A percentile compares a stretch with the other conserved stretches of the same genome.
phyloP scores from a whole-genome alignment of 257 asterid genomes.

The Penstemon newberryi region DNA sequence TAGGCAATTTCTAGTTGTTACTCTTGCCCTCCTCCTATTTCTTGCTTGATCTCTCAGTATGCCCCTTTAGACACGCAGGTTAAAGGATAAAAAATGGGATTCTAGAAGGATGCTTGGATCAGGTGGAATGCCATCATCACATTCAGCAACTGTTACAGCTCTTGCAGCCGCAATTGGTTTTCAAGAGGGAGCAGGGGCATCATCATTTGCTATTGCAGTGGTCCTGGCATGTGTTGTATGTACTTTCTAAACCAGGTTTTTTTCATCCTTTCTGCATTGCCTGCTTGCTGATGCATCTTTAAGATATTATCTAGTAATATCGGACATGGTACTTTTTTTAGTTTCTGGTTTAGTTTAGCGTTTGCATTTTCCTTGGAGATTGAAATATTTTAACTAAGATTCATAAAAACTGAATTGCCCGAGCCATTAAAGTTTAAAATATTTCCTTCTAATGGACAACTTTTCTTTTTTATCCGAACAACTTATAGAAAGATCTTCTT shows the following conservation, averaged over 20 bases:
- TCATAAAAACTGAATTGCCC: neutral
- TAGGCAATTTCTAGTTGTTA: constrained; percentile 5
- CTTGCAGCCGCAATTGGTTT: constrained; percentile 79
- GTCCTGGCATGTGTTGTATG: constrained; percentile 98
- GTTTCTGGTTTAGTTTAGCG: neutral
- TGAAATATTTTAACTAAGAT: neutral
- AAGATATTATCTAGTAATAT: constrained; percentile 23
- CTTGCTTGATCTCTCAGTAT: constrained; percentile 51
- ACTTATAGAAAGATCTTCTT: too few relatives aligned
- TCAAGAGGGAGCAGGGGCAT: constrained; percentile 74
- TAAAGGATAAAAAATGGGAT: constrained; percentile 92
- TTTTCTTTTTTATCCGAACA: too few relatives aligned
- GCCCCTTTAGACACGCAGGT: constrained; percentile 69
- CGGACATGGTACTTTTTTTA: constrained; percentile 23
- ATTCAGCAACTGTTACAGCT: constrained; percentile 88
- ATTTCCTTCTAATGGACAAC: too few relatives aligned
- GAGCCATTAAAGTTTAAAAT: too few relatives aligned
- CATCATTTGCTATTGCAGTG: constrained; percentile 83
- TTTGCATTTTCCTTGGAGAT: neutral
- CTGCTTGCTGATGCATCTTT: constrained; percentile 30
- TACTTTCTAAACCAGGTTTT: constrained; percentile 76
- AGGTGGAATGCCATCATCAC: constrained; percentile 99
- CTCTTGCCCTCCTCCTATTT: constrained; percentile 23
- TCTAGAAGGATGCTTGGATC: constrained; percentile 87
- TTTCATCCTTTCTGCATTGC: constrained; percentile 48